Base-by-base conservation (phyloP, 345 rosid species). In the Gossypium bickii region DNA sequence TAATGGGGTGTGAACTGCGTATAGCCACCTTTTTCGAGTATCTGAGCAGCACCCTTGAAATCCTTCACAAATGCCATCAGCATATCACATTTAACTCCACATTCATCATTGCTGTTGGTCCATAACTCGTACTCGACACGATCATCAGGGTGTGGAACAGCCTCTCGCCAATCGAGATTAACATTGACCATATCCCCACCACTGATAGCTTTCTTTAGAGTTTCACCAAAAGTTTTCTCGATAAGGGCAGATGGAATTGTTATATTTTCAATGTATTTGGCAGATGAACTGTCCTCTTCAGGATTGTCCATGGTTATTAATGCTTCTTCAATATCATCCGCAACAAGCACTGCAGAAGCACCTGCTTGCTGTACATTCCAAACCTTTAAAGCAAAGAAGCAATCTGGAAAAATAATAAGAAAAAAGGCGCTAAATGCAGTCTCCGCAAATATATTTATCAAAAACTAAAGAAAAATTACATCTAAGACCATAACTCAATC, bases 331-430 rank as follows among this genome's bases (percentile, higher is more conserved):
- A 88, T 84, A 84, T 90, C 76, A 76, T 95, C 99, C 0, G 97
- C 94, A 45, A 95, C 97, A 76, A 95, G 98, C 56, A 95, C 96
- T 25, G 98, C 98, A 22, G 98, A 89, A 73, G 99, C 99, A 53
- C 98, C 97, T 0, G 90, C 98, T 80, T 87, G 88, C 84, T 95
- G 98, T 47, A 92, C 97, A 83, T 93, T 95, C 97, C 97, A 95
- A 1, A 89, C 98, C 83, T 95, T 95, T 78, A 91, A 84, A 52
- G 99, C 95, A 53, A 95, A 95, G 79, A 90, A n/a, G 59, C 59
- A 55, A 55, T 55, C 59, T 55, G 59, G 59, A 18, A 55, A 55
- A 55, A 63, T 44, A 44, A 44, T 44, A 44, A 80, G 74, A 75
- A 57, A 77, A 73, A 43, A 67, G 24, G 67, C n/a, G 29, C 75